Percentiles rank a stretch among this genome's conserved stretches.
phyloP scores from a whole-genome alignment of 202 grass and related monocot species.

The Zoysia matrella region DNA sequence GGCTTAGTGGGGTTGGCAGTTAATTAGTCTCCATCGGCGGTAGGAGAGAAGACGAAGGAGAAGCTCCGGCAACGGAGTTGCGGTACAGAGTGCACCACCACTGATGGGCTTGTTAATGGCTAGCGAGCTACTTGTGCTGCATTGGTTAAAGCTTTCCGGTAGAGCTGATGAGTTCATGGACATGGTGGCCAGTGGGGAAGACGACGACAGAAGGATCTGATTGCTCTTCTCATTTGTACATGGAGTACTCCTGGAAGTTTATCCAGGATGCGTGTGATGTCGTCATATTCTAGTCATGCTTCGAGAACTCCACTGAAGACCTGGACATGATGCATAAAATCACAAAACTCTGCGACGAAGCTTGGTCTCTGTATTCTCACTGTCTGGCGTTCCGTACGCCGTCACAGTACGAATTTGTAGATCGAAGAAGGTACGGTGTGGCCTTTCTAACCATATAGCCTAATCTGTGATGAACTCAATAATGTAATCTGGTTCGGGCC shows the following conservation, averaged over 20 bases:
- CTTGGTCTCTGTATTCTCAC: background rate
- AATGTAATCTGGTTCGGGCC: too few relatives aligned
- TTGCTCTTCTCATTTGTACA: background rate
- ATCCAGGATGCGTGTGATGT: background rate
- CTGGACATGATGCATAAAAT: background rate
- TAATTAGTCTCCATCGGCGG: conserved; percentile 43
- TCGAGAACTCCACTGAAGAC: background rate
- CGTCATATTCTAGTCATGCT: conserved; percentile 10
- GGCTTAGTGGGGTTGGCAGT: conserved; percentile 54
- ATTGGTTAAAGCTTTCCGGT: conserved; percentile 23
- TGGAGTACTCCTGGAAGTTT: background rate
- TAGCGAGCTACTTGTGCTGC: background rate
- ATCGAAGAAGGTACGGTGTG: too few relatives aligned
- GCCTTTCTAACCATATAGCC: too few relatives aligned
- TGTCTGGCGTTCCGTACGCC: too few relatives aligned
- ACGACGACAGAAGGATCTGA: background rate
- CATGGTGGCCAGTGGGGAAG: background rate
- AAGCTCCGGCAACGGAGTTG: conserved; percentile 10
- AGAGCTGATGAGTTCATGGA: background rate
- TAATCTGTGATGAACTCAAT: too few relatives aligned
- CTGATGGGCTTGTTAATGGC: background rate
- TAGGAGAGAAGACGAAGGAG: conserved; percentile 30
- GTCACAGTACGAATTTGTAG: too few relatives aligned
- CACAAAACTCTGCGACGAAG: background rate
- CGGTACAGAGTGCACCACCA: conserved; percentile 30